These are phyloP conservation scores for Scutellaria barbata DNA, from an alignment of 257 asterid genomes.

Conservation along the genomic window DNA sequence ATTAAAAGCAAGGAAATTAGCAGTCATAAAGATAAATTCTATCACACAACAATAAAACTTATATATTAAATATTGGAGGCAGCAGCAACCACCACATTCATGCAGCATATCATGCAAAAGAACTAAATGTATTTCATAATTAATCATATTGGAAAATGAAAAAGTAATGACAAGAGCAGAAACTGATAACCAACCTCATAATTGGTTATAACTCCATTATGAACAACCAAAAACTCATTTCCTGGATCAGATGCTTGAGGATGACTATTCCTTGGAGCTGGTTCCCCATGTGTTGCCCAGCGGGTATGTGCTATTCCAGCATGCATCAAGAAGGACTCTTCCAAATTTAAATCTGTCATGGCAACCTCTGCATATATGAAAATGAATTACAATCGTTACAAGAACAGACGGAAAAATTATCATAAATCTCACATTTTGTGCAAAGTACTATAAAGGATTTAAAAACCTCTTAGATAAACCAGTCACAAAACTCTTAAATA, in stretches of 20 bases:
- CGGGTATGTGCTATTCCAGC: conserved; percentile 99
- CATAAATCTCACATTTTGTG: neutral
- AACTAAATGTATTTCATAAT: neutral
- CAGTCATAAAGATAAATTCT: neutral
- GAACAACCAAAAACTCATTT: conserved; percentile 91
- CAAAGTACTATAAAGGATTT: conserved; percentile 52
- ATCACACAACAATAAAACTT: neutral
- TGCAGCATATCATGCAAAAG: conserved; percentile 22
- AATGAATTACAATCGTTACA: conserved; percentile 31
- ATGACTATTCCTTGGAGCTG: conserved; percentile 95
- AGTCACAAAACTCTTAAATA: neutral
- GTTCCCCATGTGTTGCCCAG: conserved; percentile 99
- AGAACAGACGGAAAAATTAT: conserved; percentile 6
- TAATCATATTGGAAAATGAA: conserved; percentile 24
- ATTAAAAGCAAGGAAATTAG: neutral
- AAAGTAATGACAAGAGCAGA: neutral
- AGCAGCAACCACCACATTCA: conserved; percentile 16
- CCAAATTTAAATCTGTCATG: conserved; percentile 73
- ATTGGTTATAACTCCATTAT: conserved; percentile 94
- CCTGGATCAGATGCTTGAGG: conserved; percentile 86
- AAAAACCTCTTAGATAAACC: neutral
- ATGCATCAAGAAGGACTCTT: conserved; percentile 79
- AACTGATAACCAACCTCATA: conserved; percentile 65
- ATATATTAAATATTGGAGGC: neutral
- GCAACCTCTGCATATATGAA: conserved; percentile 70